Base-by-base conservation (phyloP, 768 basidiomycete species). In the Sistotremastrum suecicum region DNA sequence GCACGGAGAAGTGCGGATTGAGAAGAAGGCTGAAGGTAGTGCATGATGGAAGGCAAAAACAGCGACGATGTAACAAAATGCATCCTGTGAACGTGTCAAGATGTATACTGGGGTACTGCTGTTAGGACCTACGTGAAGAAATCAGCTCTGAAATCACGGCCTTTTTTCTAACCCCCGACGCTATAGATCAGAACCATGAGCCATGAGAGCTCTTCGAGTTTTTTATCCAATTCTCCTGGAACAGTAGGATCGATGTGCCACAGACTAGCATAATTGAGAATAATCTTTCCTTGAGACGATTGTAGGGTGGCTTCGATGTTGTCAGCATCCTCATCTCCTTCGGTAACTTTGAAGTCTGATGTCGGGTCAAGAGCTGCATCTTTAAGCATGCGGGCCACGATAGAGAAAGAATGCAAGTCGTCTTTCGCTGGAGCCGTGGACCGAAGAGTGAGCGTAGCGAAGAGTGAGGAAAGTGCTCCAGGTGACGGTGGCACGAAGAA, bases 191-290 rank as follows among this genome's bases (percentile, higher is more conserved):
- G 46, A 0, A 62, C 61, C 39, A 64, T 68, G 11, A 70, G 59
- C 75, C 79, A 85, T 4, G 63, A 54, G 3, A 86, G 51, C 52
- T 86, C 81, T 50, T 78, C 76, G 29, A 78, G 64, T 57, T 80
- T 83, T 11, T 63, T 57, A n/a, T 67, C 64, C 5, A 76, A 51
- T 50, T 68, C 63, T 31, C 47, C 50, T 39, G 39, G 20, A 9
- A 44, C 44, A 28, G 20, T 11, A 9, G 39, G 37, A 37, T 53
- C 52, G 46, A 34, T 8, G n/a, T 47, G 35, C 59, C 54, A 29
- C 39, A 30, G 44, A 20, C 51, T 46, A 46, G 39, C 50, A 39
- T 28, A 51, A 37, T 34, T 43, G 42, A 47, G 7, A 5, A 51
- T 50, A 12, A 46, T 49, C 4, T 51, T 6, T 54, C 47, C 50